phyloP scores from a whole-genome alignment of 169 alveolate species.

The Plasmodium adleri region DNA sequence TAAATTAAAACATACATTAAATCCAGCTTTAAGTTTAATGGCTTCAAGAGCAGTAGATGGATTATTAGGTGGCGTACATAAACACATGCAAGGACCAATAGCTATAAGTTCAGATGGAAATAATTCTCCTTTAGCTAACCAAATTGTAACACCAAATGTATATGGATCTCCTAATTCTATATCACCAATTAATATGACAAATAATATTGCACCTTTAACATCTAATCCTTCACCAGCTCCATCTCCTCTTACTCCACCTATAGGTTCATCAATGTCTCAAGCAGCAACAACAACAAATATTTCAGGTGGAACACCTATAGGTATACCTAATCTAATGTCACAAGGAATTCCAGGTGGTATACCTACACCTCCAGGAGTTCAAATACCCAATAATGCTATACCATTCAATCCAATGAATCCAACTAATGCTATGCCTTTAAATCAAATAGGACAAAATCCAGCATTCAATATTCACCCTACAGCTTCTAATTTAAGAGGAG shows the following conservation, averaged over 20 bases:
- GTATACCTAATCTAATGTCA: no score
- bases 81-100: constrained; percentile 67
- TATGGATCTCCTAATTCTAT: constrained; percentile 6
- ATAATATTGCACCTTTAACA: constrained; percentile 20
- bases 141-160: constrained; percentile 55
- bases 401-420: constrained; percentile 16
- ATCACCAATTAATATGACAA: constrained; percentile 27
- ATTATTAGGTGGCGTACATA: constrained; percentile 48
- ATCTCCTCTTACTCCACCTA: constrained; percentile 6
- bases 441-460: constrained; percentile 61
- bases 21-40: constrained; percentile 43
- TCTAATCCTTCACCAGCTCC: constrained; percentile 19
- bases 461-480: constrained; percentile 64
- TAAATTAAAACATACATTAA: constrained; percentile 18
- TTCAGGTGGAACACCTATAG: not conserved
- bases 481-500: constrained; percentile 39
- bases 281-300: not conserved
- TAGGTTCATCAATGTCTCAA: not conserved
- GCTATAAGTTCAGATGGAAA: constrained; percentile 25
- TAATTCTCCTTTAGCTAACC: constrained; percentile 47
- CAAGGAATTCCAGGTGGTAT: not conserved
- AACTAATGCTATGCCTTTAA: constrained; percentile 31
- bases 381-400: not conserved
- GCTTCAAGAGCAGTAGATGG: constrained; percentile 71
- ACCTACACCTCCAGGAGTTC: not conserved